Evolutionary conservation across 106 monocot genomes (phyloP).

Genomic region (Phalaenopsis aphrodite): DNA sequence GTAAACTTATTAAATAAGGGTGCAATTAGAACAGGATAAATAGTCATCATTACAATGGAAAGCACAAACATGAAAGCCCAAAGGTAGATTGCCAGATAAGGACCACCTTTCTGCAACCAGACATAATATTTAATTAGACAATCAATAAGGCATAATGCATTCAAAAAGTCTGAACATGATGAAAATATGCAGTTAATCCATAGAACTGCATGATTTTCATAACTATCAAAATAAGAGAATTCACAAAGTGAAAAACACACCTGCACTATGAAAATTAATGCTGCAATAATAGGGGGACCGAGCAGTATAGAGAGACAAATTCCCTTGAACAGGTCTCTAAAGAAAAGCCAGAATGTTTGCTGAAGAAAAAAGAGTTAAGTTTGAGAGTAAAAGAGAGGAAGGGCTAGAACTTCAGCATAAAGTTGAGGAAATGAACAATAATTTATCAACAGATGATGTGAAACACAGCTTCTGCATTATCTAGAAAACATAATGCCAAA

Average conservation of each 20-base stretch:
- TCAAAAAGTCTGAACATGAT: neutral
- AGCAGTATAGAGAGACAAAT: slow-evolving; percentile 66
- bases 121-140: neutral
- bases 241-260: slow-evolving; percentile 17
- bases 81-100: slow-evolving; percentile 92
- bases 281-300: slow-evolving; percentile 90
- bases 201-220: neutral
- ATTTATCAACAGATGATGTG: neutral
- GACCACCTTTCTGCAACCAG: slow-evolving; percentile 81
- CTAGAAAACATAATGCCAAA: slow-evolving; percentile 3
- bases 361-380: slow-evolving; percentile 13
- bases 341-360: slow-evolving; percentile 93
- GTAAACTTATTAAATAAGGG: slow-evolving; percentile 97
- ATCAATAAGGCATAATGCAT: neutral
- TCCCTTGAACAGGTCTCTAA: slow-evolving; percentile 77
- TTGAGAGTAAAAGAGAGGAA: neutral
- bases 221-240: neutral
- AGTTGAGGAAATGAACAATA: neutral
- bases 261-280: slow-evolving; percentile 81
- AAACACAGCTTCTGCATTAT: neutral
- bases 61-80: slow-evolving; percentile 96
- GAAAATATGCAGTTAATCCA: neutral
- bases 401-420: neutral
- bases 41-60: slow-evolving; percentile 84
- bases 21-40: slow-evolving; percentile 90